Percentiles rank a stretch among this genome's conserved stretches.
Evolutionary conservation across 208 protist species (phyloP).

Genomic region (Kentomonas sorsogonicus): DNA sequence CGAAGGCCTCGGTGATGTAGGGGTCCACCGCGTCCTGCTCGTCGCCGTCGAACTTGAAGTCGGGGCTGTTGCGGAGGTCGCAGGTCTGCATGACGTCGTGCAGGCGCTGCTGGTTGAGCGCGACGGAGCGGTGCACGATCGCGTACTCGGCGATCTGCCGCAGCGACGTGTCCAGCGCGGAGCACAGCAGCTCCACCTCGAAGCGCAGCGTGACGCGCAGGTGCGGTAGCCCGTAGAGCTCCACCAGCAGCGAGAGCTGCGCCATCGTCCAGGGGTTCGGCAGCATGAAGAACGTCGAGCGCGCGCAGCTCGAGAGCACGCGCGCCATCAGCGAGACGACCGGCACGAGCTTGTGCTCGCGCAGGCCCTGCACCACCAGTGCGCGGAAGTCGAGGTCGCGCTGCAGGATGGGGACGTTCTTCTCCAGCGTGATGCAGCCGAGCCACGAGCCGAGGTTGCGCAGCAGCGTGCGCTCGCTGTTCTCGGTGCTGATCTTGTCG

Average conservation of each 20-base stretch:
- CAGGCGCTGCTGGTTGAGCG: slow-evolving; percentile 20
- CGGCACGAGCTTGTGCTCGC: slow-evolving; percentile 91
- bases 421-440: slow-evolving; percentile 95
- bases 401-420: slow-evolving; percentile 96
- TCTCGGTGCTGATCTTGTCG: slow-evolving; percentile 90
- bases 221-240: slow-evolving; percentile 94
- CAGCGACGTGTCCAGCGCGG: slow-evolving; percentile 58
- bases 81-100: slow-evolving; percentile 54
- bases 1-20: slow-evolving; percentile 16
- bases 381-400: slow-evolving; percentile 94
- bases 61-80: slow-evolving; percentile 58
- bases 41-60: slow-evolving; percentile 71
- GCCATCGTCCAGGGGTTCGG: slow-evolving; percentile 99
- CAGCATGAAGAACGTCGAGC: slow-evolving; percentile 93
- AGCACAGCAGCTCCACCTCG: slow-evolving; percentile 92
- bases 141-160: slow-evolving; percentile 33
- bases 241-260: slow-evolving; percentile 88
- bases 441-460: slow-evolving; percentile 98
- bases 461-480: slow-evolving; percentile 92
- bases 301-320: slow-evolving; percentile 78
- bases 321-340: slow-evolving; percentile 97
- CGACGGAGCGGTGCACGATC: slow-evolving; percentile 14
- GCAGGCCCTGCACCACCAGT: slow-evolving; percentile 92
- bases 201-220: slow-evolving; percentile 98
- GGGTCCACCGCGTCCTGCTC: slow-evolving; percentile 10